Base-by-base conservation (phyloP, 2,329 filamentous ascomycete species). In the Aaosphaeria pasadenensis region DNA sequence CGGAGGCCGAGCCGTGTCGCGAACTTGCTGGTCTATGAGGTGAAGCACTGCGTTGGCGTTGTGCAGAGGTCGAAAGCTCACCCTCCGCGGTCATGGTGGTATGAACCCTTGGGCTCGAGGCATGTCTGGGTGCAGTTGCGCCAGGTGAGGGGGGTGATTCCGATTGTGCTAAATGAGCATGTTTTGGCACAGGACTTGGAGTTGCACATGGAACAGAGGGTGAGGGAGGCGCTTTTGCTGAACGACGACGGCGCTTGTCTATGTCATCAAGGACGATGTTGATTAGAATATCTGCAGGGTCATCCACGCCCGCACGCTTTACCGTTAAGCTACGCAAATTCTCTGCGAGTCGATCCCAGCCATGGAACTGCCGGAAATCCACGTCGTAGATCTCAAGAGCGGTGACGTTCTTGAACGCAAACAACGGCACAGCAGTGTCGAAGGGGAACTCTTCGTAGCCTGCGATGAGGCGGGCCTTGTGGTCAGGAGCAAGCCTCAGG, bases 381-480 rank as follows among this genome's bases (percentile, higher is more conserved):
- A 97, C 87, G 72, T 95, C 91, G 73, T 87, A 91, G 45, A 99
- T 89, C 70, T 99, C 94, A 55, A 99, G 79, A 24, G 90, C 88
- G 71, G 92, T 92, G 46, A 97, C 77, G 59, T 97, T 99, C 74
- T 99, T 97, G 81, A 99, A 97, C 6, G 89, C 88, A 69, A 95
- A 87, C n/a, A 99, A 78, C 17, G 94, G 94, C 30, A 99, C 94
- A 17, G 94, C 94, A 28, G 90, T 96, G 71, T 99, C 94, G 70
- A 97, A 96, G 3, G 94, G 94, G 58, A 97, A 99, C 71, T 96
- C 92, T 71, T 99, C 94, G 66, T 94, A 97, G 30, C 92, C 92
- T 57, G 86, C 83, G 58, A 99, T 96, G 52, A 96, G 77, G 45
- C 88, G 86, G 43, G 92, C 91, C 57, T 90, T 88, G 77, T 91